A percentile compares a stretch with the other conserved stretches of the same genome.
Evolutionary conservation across 345 rosid species (phyloP).

Genomic region (Melaleuca quinquenervia): DNA sequence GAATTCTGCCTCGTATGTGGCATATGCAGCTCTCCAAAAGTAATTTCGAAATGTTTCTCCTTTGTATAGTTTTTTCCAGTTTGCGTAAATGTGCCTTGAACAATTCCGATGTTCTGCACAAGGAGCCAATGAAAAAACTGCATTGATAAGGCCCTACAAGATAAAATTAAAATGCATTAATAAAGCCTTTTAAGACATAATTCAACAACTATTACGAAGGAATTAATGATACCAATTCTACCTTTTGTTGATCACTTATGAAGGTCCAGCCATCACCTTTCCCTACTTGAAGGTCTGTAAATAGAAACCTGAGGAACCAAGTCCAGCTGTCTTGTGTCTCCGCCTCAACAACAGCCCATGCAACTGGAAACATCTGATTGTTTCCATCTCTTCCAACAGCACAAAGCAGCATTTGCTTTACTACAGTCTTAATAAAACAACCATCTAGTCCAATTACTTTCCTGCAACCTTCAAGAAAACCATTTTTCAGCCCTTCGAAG

Average conservation of each 20-base stretch:
- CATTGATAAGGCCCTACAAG: neutral
- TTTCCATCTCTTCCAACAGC: neutral
- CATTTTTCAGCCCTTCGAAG: neutral
- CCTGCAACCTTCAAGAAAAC: neutral
- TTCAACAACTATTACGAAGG: too few species aligned
- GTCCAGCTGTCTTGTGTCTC: neutral
- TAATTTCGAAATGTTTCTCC: neutral
- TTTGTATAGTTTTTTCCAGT: neutral
- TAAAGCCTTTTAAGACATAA: too few species aligned
- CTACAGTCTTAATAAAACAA: too few species aligned
- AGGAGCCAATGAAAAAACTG: neutral
- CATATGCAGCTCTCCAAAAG: neutral
- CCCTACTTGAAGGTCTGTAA: neutral
- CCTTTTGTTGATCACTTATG: neutral
- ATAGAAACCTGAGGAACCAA: neutral
- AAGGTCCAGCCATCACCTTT: neutral
- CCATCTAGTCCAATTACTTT: too few species aligned
- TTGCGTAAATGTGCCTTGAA: neutral
- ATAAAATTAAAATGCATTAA: too few species aligned
- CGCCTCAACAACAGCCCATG: neutral
- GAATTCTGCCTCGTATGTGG: neutral
- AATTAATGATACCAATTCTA: neutral
- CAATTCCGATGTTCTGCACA: neutral
- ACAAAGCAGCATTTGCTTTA: too few species aligned
- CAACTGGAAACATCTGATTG: neutral